Conservation (phyloP, 2,329 filamentous ascomycete genomes). For the Fusarium sororula region DNA sequence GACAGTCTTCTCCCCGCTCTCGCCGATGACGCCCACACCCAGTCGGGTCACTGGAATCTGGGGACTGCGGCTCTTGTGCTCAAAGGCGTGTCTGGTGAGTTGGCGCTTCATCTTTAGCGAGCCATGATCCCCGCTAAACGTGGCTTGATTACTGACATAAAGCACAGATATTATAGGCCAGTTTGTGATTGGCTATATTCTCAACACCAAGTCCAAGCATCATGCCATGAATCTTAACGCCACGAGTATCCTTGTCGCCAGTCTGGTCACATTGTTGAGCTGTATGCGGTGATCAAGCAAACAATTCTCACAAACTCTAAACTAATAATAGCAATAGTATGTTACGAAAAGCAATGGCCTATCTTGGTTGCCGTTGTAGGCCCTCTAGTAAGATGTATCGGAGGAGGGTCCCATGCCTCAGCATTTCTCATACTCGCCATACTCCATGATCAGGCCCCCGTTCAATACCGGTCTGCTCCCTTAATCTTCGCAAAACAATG, state of each 20-base stretch:
- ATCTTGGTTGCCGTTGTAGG: neutral
- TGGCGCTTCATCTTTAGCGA: too few relatives aligned
- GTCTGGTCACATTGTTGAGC: neutral
- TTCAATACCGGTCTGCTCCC: neutral
- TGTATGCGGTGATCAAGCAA: neutral
- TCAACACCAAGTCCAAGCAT: neutral
- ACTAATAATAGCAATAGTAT: neutral
- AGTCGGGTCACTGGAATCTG: neutral
- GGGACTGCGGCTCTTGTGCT: neutral
- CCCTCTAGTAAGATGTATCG: neutral
- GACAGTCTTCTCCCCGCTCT: neutral
- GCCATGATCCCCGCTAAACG: too few relatives aligned
- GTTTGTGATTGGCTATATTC: neutral
- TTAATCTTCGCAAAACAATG: fast-evolving
- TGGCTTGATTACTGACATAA: neutral
- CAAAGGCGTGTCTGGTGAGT: neutral
- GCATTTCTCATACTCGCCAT: neutral
- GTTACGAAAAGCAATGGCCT: neutral
- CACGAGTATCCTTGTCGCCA: neutral
- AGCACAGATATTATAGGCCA: neutral
- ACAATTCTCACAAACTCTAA: neutral
- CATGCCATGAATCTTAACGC: neutral
- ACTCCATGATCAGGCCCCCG: neutral
- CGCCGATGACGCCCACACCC: neutral
- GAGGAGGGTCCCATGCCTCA: neutral